phyloP scores from a whole-genome alignment of 2,329 filamentous ascomycete genomes.

The Xylariaceae sp. region DNA sequence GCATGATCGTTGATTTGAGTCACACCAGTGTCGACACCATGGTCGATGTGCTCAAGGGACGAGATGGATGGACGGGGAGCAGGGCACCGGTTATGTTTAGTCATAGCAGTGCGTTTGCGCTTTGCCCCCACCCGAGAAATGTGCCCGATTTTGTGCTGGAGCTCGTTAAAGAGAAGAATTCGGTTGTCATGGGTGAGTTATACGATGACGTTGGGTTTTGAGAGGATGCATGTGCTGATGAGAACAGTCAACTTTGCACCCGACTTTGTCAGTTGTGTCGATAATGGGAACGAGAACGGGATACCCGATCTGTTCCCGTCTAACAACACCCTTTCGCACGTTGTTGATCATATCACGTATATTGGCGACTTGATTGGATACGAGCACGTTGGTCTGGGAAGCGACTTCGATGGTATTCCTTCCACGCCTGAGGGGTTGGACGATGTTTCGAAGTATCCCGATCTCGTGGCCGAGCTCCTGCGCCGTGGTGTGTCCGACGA shows the following conservation, averaged over 20 bases:
- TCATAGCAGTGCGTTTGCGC: constrained; percentile 74
- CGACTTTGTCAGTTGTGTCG: constrained; percentile 74
- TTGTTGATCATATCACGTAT: constrained; percentile 75
- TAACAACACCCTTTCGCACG: constrained; percentile 71
- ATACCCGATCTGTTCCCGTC: constrained; percentile 64
- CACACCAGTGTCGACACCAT: constrained; percentile 78
- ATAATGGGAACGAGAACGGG: constrained; percentile 54
- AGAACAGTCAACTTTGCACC: constrained; percentile 71
- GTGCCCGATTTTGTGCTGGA: constrained; percentile 80
- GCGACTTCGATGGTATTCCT: constrained; percentile 80
- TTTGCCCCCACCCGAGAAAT: constrained; percentile 88
- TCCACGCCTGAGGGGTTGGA: constrained; percentile 69
- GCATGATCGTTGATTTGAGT: constrained; percentile 88
- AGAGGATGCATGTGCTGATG: background rate
- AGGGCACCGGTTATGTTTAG: constrained; percentile 82
- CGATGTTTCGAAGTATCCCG: constrained; percentile 80
- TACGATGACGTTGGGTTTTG: background rate
- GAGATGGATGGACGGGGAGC: constrained; percentile 62
- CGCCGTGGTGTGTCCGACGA: constrained; percentile 67
- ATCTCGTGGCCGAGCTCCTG: constrained; percentile 71
- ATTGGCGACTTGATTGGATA: constrained; percentile 82
- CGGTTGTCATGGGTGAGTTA: constrained; percentile 67
- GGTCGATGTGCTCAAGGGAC: constrained; percentile 70
- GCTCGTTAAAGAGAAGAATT: constrained; percentile 67
- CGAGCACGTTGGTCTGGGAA: constrained; percentile 82